These are phyloP conservation scores for Apiospora aurea DNA, from an alignment of 2,329 filamentous ascomycete genomes.

Conservation along the genomic window DNA sequence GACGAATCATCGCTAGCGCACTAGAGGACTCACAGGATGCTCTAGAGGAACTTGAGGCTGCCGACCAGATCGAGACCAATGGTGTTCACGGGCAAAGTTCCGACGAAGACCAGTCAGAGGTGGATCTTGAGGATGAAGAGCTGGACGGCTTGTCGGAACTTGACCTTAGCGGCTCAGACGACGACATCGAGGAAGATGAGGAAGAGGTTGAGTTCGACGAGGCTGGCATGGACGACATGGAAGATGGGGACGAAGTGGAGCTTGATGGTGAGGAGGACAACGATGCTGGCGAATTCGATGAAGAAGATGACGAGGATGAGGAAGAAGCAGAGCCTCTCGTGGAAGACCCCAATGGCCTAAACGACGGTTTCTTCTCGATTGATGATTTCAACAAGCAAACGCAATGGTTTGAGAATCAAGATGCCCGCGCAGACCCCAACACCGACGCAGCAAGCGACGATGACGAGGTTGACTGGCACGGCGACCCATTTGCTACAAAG, in stretches of 20 bases:
- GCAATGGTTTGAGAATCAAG: slow-evolving; percentile 86
- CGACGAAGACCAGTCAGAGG: slow-evolving; percentile 35
- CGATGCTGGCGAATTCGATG: slow-evolving; percentile 49
- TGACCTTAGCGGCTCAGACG: slow-evolving; percentile 39
- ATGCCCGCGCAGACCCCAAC: slow-evolving; percentile 77
- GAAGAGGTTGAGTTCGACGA: slow-evolving; percentile 42
- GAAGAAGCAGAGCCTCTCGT: slow-evolving; percentile 63
- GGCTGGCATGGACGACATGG: slow-evolving; percentile 43
- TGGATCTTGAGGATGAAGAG: slow-evolving; percentile 43
- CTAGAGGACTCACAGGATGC: slow-evolving; percentile 56
- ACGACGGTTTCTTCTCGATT: slow-evolving; percentile 98
- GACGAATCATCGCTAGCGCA: slow-evolving; percentile 73
- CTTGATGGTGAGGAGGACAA: slow-evolving; percentile 46
- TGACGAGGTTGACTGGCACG: slow-evolving; percentile 87
- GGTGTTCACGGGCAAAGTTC: slow-evolving; percentile 39
- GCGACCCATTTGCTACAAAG: slow-evolving; percentile 69
- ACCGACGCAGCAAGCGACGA: slow-evolving; percentile 81
- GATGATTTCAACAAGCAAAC: slow-evolving; percentile 97
- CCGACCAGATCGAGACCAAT: slow-evolving; percentile 62
- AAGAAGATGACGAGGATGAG: slow-evolving; percentile 57
- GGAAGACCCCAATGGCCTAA: slow-evolving; percentile 82
- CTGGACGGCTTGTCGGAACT: slow-evolving; percentile 45
- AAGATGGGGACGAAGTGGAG: slow-evolving; percentile 40
- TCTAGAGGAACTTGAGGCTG: slow-evolving; percentile 58
- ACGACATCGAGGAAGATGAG: slow-evolving; percentile 45